A percentile compares a stretch with the other conserved stretches of the same genome.
These are phyloP conservation scores for Entophlyctis helioformis DNA, from an alignment of 192 early-diverging fungal species.

Conservation along the genomic window DNA sequence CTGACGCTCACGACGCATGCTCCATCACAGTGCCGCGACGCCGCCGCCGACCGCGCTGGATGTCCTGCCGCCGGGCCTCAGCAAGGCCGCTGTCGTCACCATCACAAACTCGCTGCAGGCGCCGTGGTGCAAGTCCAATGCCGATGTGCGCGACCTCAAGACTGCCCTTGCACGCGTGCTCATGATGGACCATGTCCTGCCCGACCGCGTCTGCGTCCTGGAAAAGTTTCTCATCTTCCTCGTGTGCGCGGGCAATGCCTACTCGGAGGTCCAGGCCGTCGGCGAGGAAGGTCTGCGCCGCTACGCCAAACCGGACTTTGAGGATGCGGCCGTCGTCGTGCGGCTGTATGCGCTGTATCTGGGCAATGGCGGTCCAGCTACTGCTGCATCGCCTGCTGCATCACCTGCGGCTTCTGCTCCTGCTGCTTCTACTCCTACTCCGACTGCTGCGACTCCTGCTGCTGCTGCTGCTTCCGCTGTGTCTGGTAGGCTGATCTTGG, in stretches of 20 bases:
- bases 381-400: no score
- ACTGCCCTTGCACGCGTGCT: conserved; percentile 6
- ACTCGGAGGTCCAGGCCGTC: conserved; percentile 51
- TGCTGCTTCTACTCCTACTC: no score
- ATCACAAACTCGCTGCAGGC: conserved; percentile 68
- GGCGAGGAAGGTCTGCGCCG: conserved; percentile 75
- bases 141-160: conserved; percentile 20
- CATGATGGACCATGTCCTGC: conserved; percentile 10
- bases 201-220: conserved; percentile 24
- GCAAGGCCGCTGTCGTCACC: conserved; percentile 31
- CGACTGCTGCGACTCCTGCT: no score
- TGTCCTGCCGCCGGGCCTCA: conserved; percentile 48
- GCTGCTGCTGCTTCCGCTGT: no score
- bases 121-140: conserved; percentile 36
- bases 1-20: no score
- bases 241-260: conserved; percentile 53
- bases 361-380: no score
- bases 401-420: no score
- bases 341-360: conserved; percentile 50
- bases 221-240: conserved; percentile 52
- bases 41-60: no score
- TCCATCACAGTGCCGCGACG: no score
- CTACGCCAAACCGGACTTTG: conserved; percentile 54
- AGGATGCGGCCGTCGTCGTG: conserved; percentile 31
- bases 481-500: no score